Evolutionary conservation across 2,329 filamentous ascomycete genomes (phyloP), one percentile per base, ranked within the genome.

Genomic region (Daldinia sp.): DNA sequence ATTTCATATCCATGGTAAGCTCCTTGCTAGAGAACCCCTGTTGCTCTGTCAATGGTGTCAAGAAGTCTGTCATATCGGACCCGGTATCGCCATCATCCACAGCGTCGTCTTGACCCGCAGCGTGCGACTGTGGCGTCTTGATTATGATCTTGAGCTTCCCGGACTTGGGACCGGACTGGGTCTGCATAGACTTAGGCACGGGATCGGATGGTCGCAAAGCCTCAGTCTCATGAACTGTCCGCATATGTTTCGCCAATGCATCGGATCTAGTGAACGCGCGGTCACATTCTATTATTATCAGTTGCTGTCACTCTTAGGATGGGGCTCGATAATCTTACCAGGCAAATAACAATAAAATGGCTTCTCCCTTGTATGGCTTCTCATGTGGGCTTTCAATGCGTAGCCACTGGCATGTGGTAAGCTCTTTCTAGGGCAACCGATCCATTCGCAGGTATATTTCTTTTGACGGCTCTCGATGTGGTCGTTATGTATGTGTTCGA

Each of bases 371-470:
- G 96, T 99, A 79, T 99, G 96, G 78, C 94, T 98, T 74, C 96
- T 87, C 94, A 99, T 97, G 78, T 99, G 96, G 9, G 96, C 96
- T 79, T 97, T 94, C 71, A 99, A 83, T 4, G 96, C 96, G 82
- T 99, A 99, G 2, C 93, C 96, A 76, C 94, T 97, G 1, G 95
- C 95, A 81, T 99, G 96, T 18, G 93, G 90, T 81, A 96, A 89
- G 67, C 94, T 93, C 82, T 97, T 98, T 69, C 94, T 85, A 60
- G 86, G 87, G 79, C 96, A 99, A 73, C 95, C 95, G 67, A 88
- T 89, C 96, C 96, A 99, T 81, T 98, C 95, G 81, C 96, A 99
- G n/a, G 93, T 94, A 79, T 98, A 98, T 80, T 96, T 97, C 82
- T 97, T 97, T 82, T 96, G 93, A 61, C 94, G 89, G 68, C 90